These are phyloP conservation scores for Puya raimondii DNA, from an alignment of 176 grass and related monocot species.

Conservation along the genomic window DNA sequence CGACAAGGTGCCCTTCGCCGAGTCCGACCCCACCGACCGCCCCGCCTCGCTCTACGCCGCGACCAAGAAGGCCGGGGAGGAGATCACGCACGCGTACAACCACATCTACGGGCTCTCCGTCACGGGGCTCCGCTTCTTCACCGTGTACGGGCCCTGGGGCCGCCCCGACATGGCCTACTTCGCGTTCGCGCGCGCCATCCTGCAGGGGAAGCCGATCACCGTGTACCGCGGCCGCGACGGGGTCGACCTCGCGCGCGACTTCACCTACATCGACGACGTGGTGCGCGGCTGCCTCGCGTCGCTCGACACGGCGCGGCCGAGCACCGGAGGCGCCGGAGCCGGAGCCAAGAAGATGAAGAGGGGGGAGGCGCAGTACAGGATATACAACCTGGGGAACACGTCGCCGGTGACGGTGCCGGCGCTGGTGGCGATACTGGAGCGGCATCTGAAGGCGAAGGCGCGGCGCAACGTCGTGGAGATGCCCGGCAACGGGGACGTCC, in stretches of 20 bases:
- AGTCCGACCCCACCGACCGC: conserved; percentile 56
- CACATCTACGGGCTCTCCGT: conserved; percentile 88
- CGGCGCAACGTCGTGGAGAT: conserved; percentile 72
- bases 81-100: conserved; percentile 90
- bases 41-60: conserved; percentile 86
- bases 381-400: conserved; percentile 87
- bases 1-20: conserved; percentile 82
- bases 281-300: conserved; percentile 71
- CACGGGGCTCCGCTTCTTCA: conserved; percentile 82
- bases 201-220: conserved; percentile 81
- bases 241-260: conserved; percentile 63
- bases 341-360: conserved; percentile 35
- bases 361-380: conserved; percentile 60
- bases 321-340: conserved; percentile 59
- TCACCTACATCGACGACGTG: conserved; percentile 96
- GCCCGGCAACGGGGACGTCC: conserved; percentile 87
- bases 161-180: conserved; percentile 95
- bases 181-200: conserved; percentile 80
- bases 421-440: conserved; percentile 74
- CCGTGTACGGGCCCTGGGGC: conserved; percentile 74
- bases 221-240: conserved; percentile 63
- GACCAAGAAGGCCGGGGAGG: conserved; percentile 97
- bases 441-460: conserved; percentile 63
- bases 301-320: conserved; percentile 61
- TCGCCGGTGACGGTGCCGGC: conserved; percentile 75